phyloP scores from a whole-genome alignment of 352 stramenopile genomes.

The Globisporangium spiculum region DNA sequence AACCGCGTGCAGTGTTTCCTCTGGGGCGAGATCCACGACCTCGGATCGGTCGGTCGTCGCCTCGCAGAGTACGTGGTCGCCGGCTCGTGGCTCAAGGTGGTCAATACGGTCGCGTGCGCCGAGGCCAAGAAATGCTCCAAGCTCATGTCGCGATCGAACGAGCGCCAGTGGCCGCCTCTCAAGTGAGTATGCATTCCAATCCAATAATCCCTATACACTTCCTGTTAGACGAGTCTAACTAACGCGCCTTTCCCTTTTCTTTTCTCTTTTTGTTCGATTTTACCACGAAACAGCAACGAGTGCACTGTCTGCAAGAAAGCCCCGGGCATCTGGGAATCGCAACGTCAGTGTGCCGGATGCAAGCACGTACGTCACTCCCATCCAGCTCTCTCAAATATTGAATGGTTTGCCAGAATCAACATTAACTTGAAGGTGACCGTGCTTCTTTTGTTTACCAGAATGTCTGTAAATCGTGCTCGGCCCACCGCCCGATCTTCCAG shows the following conservation, averaged over 20 bases:
- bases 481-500: slow-evolving; percentile 1
- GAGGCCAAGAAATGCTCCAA: slow-evolving; percentile 6
- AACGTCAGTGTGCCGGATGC: slow-evolving; percentile 9
- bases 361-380: neutral
- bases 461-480: slow-evolving; percentile 12
- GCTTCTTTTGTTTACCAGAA: neutral
- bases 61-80: slow-evolving; percentile 18
- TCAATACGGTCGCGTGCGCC: slow-evolving; percentile 15
- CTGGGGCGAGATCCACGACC: slow-evolving; percentile 26
- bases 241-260: neutral
- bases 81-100: slow-evolving; percentile 23
- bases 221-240: neutral
- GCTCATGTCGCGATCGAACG: neutral
- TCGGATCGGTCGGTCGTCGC: slow-evolving; percentile 12
- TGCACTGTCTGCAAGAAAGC: slow-evolving; percentile 11
- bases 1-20: slow-evolving; percentile 37
- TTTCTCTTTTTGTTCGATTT: neutral
- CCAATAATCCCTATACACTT: neutral
- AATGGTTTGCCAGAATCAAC: neutral
- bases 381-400: neutral
- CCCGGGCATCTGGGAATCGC: slow-evolving; percentile 12
- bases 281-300: slow-evolving; percentile 13
- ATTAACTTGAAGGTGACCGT: neutral
- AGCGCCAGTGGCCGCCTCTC: neutral
- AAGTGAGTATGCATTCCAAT: neutral